phyloP scores from a whole-genome alignment of 1,284 basidiomycete genomes.

The Cerrena zonata region DNA sequence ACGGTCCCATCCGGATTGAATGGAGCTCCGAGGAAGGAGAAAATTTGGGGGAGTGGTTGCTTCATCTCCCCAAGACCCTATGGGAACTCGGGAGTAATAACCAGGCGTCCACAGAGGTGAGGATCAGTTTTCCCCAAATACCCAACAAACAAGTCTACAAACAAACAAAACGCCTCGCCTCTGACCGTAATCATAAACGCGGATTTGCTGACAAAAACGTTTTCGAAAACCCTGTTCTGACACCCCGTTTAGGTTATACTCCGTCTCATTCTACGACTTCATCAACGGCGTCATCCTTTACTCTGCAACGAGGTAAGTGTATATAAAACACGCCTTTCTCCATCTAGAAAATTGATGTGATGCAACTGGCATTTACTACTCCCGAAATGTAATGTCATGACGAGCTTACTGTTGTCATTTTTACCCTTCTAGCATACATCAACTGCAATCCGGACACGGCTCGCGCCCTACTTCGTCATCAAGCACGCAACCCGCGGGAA shows the following conservation, averaged over 20 bases:
- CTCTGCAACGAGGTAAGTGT: conserved; percentile 23
- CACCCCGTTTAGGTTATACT: conserved; percentile 66
- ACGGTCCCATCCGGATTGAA: conserved; percentile 42
- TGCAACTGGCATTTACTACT: conserved; percentile 11
- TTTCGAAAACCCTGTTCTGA: too few species aligned
- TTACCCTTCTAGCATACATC: conserved; percentile 33
- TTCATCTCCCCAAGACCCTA: conserved; percentile 67
- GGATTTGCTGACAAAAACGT: background rate
- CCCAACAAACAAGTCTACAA: background rate
- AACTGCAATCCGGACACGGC: conserved; percentile 44
- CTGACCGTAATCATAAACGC: background rate
- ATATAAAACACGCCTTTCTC: background rate
- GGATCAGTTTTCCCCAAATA: conserved; percentile 7
- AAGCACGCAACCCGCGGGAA: conserved; percentile 64
- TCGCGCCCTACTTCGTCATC: conserved; percentile 75
- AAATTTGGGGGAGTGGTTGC: conserved; percentile 56
- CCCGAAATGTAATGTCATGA: background rate
- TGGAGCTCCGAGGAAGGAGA: conserved; percentile 28
- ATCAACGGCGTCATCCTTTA: conserved; percentile 49
- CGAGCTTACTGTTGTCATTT: conserved; percentile 7
- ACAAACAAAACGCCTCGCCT: background rate
- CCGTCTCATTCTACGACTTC: conserved; percentile 54
- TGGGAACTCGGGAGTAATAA: conserved; percentile 76
- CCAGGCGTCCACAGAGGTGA: conserved; percentile 50
- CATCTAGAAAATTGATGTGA: background rate